Conservation (phyloP, 2,329 filamentous ascomycete genomes). For the Hypomyces perniciosus region DNA sequence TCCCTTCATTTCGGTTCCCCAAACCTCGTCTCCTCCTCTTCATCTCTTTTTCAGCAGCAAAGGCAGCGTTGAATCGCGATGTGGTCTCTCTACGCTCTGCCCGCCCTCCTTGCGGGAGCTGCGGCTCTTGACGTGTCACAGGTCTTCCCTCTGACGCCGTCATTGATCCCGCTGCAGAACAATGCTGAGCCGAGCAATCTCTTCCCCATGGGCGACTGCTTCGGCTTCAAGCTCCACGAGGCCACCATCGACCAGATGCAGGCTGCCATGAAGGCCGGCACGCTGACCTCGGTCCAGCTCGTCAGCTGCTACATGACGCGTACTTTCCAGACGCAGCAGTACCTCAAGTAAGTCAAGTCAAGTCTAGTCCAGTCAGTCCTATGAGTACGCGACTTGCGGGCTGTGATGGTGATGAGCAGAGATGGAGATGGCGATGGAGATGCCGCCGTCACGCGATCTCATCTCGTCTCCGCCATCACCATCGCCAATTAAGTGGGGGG, state of each 20-base stretch:
- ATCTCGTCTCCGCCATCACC: no score
- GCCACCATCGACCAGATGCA: slow-evolving; percentile 65
- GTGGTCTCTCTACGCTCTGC: slow-evolving; percentile 18
- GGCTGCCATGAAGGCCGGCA: slow-evolving; percentile 45
- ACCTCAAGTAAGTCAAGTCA: slow-evolving; percentile 48
- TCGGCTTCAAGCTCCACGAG: slow-evolving; percentile 58
- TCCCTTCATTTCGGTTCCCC: no score
- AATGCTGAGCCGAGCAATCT: slow-evolving; percentile 31
- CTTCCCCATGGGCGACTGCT: slow-evolving; percentile 60
- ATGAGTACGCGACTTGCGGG: no score
- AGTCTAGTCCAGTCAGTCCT: no score
- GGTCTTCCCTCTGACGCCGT: slow-evolving; percentile 17
- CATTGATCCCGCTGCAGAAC: slow-evolving; percentile 29
- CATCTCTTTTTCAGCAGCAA: not conserved
- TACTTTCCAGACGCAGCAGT: slow-evolving; percentile 55
- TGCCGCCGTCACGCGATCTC: not conserved
- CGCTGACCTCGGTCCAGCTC: slow-evolving; percentile 52
- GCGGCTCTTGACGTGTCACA: slow-evolving; percentile 4
- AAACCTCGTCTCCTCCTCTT: not conserved
- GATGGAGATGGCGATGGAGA: not conserved
- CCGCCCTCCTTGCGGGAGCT: slow-evolving; percentile 16
- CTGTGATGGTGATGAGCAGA: no score
- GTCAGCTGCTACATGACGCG: slow-evolving; percentile 57
- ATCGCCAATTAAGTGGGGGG: not conserved
- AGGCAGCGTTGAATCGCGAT: slow-evolving; percentile 11